These are phyloP conservation scores for Septoria linicola DNA, from an alignment of 2,329 filamentous ascomycete species.

Conservation along the genomic window DNA sequence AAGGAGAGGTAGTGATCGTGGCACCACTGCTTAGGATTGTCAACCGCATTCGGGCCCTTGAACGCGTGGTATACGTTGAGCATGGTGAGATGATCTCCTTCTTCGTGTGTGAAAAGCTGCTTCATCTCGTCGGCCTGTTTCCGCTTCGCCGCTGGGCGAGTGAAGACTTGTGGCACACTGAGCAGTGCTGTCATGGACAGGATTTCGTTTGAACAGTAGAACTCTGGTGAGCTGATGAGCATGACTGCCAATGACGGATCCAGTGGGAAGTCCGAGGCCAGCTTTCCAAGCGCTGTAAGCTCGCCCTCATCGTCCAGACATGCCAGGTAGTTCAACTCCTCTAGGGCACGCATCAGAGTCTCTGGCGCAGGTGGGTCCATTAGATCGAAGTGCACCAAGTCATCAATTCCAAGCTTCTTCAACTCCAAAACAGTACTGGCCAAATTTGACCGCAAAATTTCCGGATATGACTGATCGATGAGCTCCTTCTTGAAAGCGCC, in stretches of 20 bases:
- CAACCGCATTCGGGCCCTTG: slow-evolving; percentile 69
- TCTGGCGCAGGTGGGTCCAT: slow-evolving; percentile 98
- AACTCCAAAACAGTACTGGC: slow-evolving; percentile 92
- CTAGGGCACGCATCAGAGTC: slow-evolving; percentile 94
- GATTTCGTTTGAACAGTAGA: slow-evolving; percentile 98
- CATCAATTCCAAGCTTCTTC: slow-evolving; percentile 94
- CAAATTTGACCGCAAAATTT: slow-evolving; percentile 91
- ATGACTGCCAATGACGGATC: slow-evolving; percentile 94
- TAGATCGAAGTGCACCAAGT: slow-evolving; percentile 95
- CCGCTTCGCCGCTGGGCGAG: slow-evolving; percentile 78
- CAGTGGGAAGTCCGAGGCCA: slow-evolving; percentile 92
- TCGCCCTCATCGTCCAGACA: slow-evolving; percentile 96
- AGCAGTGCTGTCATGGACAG: slow-evolving; percentile 90
- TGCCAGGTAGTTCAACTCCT: slow-evolving; percentile 95
- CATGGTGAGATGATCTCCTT: slow-evolving; percentile 93
- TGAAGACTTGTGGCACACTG: slow-evolving; percentile 90
- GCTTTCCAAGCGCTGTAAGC: slow-evolving; percentile 76
- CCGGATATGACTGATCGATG: slow-evolving; percentile 94
- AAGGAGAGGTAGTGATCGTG: slow-evolving; percentile 93
- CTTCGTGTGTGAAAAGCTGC: slow-evolving; percentile 82
- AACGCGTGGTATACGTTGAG: slow-evolving; percentile 98
- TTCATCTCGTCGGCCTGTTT: slow-evolving; percentile 99
- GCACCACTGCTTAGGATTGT: slow-evolving; percentile 85
- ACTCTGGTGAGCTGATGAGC: slow-evolving; percentile 95
- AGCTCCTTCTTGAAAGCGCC: slow-evolving; percentile 95